These are phyloP conservation scores for Gnaphalium uliginosum DNA, from an alignment of 129 eudicot genomes.

Conservation along the genomic window DNA sequence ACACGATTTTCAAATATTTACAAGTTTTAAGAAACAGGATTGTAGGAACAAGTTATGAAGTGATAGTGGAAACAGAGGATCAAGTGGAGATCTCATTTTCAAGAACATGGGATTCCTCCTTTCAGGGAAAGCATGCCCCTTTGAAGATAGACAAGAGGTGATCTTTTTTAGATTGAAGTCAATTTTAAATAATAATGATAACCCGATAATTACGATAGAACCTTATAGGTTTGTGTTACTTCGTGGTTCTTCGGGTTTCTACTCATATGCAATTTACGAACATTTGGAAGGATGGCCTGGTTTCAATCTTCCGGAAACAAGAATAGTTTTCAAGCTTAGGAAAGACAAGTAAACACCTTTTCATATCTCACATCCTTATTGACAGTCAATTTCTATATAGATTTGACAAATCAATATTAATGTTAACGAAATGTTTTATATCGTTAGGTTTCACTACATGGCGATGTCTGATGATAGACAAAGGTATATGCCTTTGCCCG, in stretches of 20 bases:
- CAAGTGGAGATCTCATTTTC: constrained; percentile 54
- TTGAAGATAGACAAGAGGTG: constrained; percentile 52
- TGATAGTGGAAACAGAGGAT: constrained; percentile 41
- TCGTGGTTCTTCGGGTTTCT: constrained; percentile 61
- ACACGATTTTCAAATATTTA: too few relatives aligned
- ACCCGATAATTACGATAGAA: not conserved
- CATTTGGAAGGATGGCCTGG: constrained; percentile 54
- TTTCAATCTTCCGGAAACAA: constrained; percentile 54
- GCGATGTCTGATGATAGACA: constrained; percentile 68
- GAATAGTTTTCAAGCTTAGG: constrained; percentile 56
- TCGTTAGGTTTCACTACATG: constrained; percentile 73
- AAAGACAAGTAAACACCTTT: constrained; percentile 48
- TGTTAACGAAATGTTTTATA: not conserved
- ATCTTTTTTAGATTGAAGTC: not conserved
- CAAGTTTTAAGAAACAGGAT: too few relatives aligned
- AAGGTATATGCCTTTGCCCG: constrained; percentile 66
- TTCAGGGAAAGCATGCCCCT: constrained; percentile 40
- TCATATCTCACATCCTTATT: not conserved
- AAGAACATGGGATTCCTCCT: constrained; percentile 50
- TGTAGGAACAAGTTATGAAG: constrained; percentile 31
- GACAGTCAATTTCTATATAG: not conserved
- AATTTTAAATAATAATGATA: not conserved
- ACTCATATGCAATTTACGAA: constrained; percentile 56
- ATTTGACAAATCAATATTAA: not conserved
- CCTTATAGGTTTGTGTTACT: constrained; percentile 53